A percentile compares a stretch with the other conserved stretches of the same genome.
Evolutionary conservation across 2,329 filamentous ascomycete species (phyloP).

Genomic region (Sclerotinia sclerotiorum): DNA sequence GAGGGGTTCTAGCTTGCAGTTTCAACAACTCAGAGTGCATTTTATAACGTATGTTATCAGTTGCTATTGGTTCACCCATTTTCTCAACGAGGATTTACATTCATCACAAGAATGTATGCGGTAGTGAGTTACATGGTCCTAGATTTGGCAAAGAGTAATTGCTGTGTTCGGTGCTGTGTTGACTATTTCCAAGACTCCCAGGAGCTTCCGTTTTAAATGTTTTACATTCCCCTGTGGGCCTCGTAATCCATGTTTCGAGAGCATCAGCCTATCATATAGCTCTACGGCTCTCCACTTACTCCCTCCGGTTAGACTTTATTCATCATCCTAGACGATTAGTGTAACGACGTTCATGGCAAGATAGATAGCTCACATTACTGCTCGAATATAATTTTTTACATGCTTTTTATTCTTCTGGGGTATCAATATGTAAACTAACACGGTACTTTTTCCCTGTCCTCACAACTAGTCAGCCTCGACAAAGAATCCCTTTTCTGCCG

Average conservation of each 20-base stretch:
- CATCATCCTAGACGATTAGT: neutral
- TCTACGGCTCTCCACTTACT: neutral
- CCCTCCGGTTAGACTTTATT: neutral
- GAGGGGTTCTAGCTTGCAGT: neutral
- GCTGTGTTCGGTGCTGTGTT: neutral
- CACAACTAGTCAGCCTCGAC: neutral
- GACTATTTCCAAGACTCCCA: neutral
- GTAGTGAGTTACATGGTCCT: neutral
- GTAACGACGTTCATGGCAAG: conserved; percentile 5
- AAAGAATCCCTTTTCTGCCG: neutral
- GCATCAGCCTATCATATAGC: conserved; percentile 8
- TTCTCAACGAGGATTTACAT: neutral
- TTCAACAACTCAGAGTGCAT: neutral
- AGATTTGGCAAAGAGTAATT: neutral
- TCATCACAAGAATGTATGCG: neutral
- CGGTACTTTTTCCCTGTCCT: neutral
- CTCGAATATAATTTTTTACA: neutral
- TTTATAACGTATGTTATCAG: neutral
- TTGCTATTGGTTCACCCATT: neutral
- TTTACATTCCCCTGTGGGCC: neutral
- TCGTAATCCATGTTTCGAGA: conserved; percentile 7
- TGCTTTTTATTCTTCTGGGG: neutral
- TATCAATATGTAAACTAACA: neutral
- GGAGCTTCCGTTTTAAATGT: neutral
- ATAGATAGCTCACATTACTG: neutral